These are phyloP conservation scores for Paracoccidioides lutzii DNA, from an alignment of 2,329 filamentous ascomycete genomes.

Conservation along the genomic window DNA sequence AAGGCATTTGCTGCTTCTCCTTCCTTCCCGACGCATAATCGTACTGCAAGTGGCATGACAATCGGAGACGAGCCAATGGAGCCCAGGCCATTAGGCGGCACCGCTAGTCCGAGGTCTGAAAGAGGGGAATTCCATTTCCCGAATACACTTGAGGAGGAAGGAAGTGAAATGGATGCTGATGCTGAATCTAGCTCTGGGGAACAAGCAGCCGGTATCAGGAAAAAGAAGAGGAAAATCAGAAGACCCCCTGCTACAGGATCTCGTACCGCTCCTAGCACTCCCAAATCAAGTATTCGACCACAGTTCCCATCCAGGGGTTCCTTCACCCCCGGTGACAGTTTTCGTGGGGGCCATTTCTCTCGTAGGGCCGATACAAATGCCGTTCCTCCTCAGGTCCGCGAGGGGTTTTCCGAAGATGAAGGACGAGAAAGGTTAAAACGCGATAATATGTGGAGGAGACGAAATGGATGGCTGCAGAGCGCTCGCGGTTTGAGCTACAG, in stretches of 20 bases:
- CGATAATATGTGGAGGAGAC: slow-evolving; percentile 45
- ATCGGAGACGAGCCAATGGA: slow-evolving; percentile 27
- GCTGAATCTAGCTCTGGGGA: slow-evolving; percentile 81
- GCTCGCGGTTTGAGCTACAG: slow-evolving; percentile 35
- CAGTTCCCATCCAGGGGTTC: slow-evolving; percentile 35
- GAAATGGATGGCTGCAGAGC: slow-evolving; percentile 44
- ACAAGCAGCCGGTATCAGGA: slow-evolving; percentile 38
- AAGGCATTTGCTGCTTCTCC: slow-evolving; percentile 55
- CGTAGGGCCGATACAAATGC: slow-evolving; percentile 56
- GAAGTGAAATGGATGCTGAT: slow-evolving; percentile 63
- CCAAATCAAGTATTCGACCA: slow-evolving; percentile 32
- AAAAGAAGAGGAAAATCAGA: slow-evolving; percentile 51
- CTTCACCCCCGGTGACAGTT: slow-evolving; percentile 34
- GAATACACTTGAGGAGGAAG: slow-evolving; percentile 43
- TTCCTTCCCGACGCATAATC: slow-evolving; percentile 36
- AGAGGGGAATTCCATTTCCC: slow-evolving; percentile 39
- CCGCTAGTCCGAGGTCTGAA: slow-evolving; percentile 37
- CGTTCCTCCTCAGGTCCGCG: slow-evolving; percentile 41
- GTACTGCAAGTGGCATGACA: slow-evolving; percentile 37
- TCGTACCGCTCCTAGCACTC: slow-evolving; percentile 56
- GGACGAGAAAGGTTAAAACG: slow-evolving; percentile 50
- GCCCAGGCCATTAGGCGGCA: slow-evolving; percentile 25
- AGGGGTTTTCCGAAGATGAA: slow-evolving; percentile 62
- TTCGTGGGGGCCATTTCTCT: slow-evolving; percentile 40
- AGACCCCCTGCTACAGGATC: slow-evolving; percentile 43